Conservation (phyloP, 257 asterid genomes). For the Nicotiana tomentosiformis region DNA sequence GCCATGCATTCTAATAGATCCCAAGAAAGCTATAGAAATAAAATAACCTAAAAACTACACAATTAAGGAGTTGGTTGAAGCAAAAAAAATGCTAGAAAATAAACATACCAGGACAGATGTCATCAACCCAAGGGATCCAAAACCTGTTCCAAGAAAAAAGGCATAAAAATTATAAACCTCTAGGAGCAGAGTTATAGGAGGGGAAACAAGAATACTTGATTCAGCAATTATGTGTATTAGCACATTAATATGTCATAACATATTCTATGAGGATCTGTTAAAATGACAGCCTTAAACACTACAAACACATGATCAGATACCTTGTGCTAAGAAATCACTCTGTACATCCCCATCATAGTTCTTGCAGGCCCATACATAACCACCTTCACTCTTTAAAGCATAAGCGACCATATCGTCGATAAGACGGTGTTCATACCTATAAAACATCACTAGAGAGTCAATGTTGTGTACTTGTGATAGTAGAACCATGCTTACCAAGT, state of each 20-base stretch:
- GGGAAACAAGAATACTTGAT: neutral
- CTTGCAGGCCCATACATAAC: conserved; percentile 99
- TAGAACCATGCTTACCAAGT: neutral
- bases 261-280: neutral
- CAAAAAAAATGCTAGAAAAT: neutral
- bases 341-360: conserved; percentile 99
- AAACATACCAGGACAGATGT: conserved; percentile 89
- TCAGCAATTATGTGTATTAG: neutral
- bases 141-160: conserved; percentile 44
- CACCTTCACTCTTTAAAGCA: conserved; percentile 98
- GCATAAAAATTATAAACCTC: neutral
- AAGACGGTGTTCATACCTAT: conserved; percentile 98
- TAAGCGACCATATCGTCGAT: conserved; percentile 99
- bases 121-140: conserved; percentile 99
- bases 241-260: neutral
- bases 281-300: neutral
- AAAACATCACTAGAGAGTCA: neutral
- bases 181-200: neutral
- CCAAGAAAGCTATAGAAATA: neutral
- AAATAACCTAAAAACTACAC: neutral
- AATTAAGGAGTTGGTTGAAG: neutral
- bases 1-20: neutral
- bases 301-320: conserved; percentile 15
- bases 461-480: neutral
- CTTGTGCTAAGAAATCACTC: conserved; percentile 99